Base-by-base conservation (phyloP, 176 grass and related monocot species). In the Elymus sibiricus region DNA sequence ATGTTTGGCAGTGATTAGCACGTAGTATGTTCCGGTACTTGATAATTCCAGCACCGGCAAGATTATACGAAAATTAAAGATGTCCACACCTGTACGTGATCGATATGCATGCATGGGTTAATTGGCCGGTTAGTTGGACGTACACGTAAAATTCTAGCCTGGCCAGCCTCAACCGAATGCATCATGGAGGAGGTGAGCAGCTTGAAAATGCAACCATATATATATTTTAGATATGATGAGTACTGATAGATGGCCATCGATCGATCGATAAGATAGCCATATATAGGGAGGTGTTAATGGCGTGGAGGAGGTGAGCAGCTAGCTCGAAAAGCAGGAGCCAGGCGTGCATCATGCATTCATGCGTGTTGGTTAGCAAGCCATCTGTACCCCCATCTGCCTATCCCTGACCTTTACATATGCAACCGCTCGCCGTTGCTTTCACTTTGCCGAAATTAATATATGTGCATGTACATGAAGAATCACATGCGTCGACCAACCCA, bases 371-470 rank as follows among this genome's bases (percentile, higher is more conserved):
- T 74, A 47, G 40, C 40, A 24, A 71, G 11, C 68, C 2, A 71
- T 69, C 64, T 15, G 9, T 7, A 22, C 19, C 17, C 17, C 70
- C 14, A 16, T 53, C 73, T 4, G 14, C 15, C 27, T 76, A 46
- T 55, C 74, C 49, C 26, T 76, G 74, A 76, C 19, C 74, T 76
- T 21, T 76, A 76, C 74, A 9, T 76, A 9, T 76, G 16, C 46
- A 34, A 76, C 74, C 74, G 74, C 74, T 34, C 22, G 15, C 74
- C 46, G 27, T 76, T 76, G 74, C 74, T 55, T 76, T 76, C 74
- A 7, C 2, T 55, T 21, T 47, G n/a, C 39, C 27, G 0, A 22
- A 55, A 76, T 76, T 6, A 76, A 53, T 76, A 46, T 75, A 26
- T 51, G 2, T 21, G 14, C 1, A 25, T 74, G 24, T 6, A 25